Conservation (phyloP, 768 basidiomycete genomes). For the Auriscalpium microsporum region DNA sequence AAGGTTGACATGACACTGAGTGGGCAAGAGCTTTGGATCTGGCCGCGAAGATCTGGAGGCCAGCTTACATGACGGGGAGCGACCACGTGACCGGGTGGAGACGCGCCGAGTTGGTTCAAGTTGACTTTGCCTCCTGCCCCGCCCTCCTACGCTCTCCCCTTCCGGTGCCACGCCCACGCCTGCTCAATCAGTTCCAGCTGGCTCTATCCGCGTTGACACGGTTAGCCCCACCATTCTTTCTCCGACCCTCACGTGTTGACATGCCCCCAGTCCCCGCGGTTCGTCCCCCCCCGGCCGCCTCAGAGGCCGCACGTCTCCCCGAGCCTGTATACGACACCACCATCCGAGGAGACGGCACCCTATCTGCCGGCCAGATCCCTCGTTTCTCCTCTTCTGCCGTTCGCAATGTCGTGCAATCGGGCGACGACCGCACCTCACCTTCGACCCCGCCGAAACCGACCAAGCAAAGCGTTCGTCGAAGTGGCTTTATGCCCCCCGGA, state of each 20-base stretch:
- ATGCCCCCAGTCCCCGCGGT: conserved; percentile 68
- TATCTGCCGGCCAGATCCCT: conserved; percentile 55
- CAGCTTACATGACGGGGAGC: conserved; percentile 4
- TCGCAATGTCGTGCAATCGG: conserved; percentile 75
- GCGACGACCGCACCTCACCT: conserved; percentile 91
- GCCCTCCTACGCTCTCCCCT: conserved; percentile 1
- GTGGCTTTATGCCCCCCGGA: conserved; percentile 77
- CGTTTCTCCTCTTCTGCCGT: conserved; percentile 47
- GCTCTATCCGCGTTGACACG: conserved; percentile 83
- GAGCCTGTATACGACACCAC: conserved; percentile 60
- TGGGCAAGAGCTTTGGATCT: too few relatives aligned
- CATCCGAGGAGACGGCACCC: conserved; percentile 78
- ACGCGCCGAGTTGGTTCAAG: conserved; percentile 7
- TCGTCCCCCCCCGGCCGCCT: conserved; percentile 77
- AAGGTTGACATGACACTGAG: conserved; percentile 31
- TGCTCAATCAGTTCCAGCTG: conserved; percentile 54
- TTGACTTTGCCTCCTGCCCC: not conserved
- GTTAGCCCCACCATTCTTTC: conserved; percentile 29
- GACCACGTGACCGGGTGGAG: conserved; percentile 16
- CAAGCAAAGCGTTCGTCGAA: conserved; percentile 72
- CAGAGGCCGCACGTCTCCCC: conserved; percentile 81
- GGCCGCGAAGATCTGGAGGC: too few relatives aligned
- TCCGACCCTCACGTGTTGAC: not conserved
- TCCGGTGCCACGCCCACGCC: not conserved
- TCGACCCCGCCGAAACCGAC: conserved; percentile 92